Evolutionary conservation across 768 basidiomycete species (phyloP), one percentile per base, ranked within the genome.

Genomic region (Rhodotorula kratochvilovae): DNA sequence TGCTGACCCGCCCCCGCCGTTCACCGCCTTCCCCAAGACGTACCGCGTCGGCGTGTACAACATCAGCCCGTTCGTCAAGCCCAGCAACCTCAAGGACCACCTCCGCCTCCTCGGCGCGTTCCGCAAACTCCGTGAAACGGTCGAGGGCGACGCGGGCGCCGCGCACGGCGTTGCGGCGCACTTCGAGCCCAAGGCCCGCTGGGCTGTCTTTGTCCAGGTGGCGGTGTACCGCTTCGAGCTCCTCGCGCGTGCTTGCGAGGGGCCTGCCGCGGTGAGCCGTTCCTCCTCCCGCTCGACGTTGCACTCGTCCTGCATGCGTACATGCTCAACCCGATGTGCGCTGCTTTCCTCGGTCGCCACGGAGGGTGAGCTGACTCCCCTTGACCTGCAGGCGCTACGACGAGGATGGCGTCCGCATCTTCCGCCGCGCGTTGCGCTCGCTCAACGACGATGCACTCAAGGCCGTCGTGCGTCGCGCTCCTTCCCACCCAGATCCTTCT

Each of bases 31-130:
- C 25, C 56, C 56, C 21, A 7, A 36, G 33, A 6, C 17, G 56
- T 57, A 57, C 23, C 33, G 19, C 4, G 36, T 57, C 56, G 36
- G 36, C 25, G 4, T 11, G 5, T 15, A 39, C 33, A 23, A 25
- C 36, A 35, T 25, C 56, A 3, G 4, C 1, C 56, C 21, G 35
- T 35, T 36, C 21, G 53, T 54, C 29, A 11, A 23, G 2, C 16
- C n/a, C 2, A 29, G 7, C 43, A 31, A 70, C 5, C 46, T 77
- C 55, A 60, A 76, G 42, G 42, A 43, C 0, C 77, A 78, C 60
- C 76, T 78, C 21, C 11, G 45, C 11, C 45, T 78, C 27, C 76
- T 78, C 29, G 70, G 62, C 10, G 77, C 76, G 5, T 78, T 78
- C 56, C 58, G 71, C 36, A 16, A 33, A 0, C 61, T 77, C 2